phyloP scores from a whole-genome alignment of 139 green algal genomes.

The Zygnema circumcarinatum region DNA sequence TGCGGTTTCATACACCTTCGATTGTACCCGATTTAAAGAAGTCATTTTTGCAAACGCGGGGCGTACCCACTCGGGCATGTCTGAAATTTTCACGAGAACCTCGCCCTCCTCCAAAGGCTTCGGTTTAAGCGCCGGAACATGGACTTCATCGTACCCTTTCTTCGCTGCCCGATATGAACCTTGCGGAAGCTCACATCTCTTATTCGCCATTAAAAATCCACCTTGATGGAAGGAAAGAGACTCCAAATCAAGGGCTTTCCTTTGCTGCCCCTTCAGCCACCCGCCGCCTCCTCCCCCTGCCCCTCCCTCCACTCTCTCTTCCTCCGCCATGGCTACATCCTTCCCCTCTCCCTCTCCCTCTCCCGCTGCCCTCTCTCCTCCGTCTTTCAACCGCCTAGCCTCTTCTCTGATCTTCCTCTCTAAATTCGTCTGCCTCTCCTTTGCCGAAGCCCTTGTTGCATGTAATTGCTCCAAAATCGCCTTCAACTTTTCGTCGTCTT shows the following conservation, averaged over 20 bases:
- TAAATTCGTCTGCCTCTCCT: slow-evolving; percentile 67
- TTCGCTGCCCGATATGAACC: slow-evolving; percentile 78
- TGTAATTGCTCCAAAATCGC: slow-evolving; percentile 84
- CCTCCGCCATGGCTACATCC: not conserved
- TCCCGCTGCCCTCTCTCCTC: slow-evolving; percentile 10
- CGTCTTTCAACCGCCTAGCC: slow-evolving; percentile 77
- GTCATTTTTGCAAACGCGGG: slow-evolving; percentile 88
- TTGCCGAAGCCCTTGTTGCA: slow-evolving; percentile 78
- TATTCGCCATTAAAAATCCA: slow-evolving; percentile 90
- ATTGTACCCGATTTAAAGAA: slow-evolving; percentile 92
- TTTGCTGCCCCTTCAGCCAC: slow-evolving; percentile 60
- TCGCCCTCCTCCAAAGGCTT: slow-evolving; percentile 81
- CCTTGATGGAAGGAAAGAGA: slow-evolving; percentile 68
- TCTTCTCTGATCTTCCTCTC: slow-evolving; percentile 91
- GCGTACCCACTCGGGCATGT: slow-evolving; percentile 92
- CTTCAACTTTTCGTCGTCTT: slow-evolving; percentile 63
- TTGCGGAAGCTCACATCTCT: slow-evolving; percentile 79
- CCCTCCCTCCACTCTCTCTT: slow-evolving; percentile 38
- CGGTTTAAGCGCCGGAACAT: slow-evolving; percentile 92
- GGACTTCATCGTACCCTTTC: slow-evolving; percentile 97
- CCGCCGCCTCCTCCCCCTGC: slow-evolving; percentile 20
- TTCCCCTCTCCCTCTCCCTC: slow-evolving; percentile 36
- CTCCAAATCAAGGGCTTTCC: slow-evolving; percentile 88
- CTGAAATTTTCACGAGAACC: slow-evolving; percentile 70
- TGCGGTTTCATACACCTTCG: slow-evolving; percentile 80